Evolutionary conservation across 768 basidiomycete species (phyloP), one percentile per base, ranked within the genome.

Genomic region (Mycena capillaripes): DNA sequence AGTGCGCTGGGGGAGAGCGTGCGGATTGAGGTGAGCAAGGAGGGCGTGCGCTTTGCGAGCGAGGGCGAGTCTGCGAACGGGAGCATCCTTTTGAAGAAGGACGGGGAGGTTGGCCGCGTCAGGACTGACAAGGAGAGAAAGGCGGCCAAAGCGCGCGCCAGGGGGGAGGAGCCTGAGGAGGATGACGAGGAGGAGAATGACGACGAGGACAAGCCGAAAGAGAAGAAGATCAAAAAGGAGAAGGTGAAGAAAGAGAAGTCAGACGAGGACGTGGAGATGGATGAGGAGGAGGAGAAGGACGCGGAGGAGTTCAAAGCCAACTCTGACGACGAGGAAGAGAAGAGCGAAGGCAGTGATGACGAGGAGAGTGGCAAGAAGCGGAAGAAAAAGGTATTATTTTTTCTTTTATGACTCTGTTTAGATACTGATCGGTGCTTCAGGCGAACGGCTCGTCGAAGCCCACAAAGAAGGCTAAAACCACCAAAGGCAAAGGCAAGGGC

Each of bases 41-140:
- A 99, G 78, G 98, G 98, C 58, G 93, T 98, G 8, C 88, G 96
- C 32, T 99, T 99, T 81, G 89, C 91, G 21, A 90, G 92, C 59
- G 98, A 99, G 38, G 98, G 98, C 52, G 98, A 99, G 83, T 90
- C 96, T 3, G 97, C 97, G 14, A 96, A 95, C 73, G 97, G 96
- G 2, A 93, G 85, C 79, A 92, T 99, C 2, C 83, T 98, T 23
- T 83, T 99, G 55, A 93, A 93, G 79, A 95, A 93, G 76, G 88
- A 89, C 7, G 92, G 93, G 10, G 86, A 86, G 2, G 83, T 86
- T n/a, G 76, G 76, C 38, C 84, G 86, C 59, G 87, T 85, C 29
- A 83, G 85, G 58, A 85, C 81, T 6, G 85, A 84, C 29, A 88
- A 73, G 79, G 84, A 76, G 73, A 85, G 74, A 77, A 77, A 69